Percentiles rank a stretch among this genome's conserved stretches.
phyloP scores from a whole-genome alignment of 352 stramenopile genomes.

The Pythium coloratum region DNA sequence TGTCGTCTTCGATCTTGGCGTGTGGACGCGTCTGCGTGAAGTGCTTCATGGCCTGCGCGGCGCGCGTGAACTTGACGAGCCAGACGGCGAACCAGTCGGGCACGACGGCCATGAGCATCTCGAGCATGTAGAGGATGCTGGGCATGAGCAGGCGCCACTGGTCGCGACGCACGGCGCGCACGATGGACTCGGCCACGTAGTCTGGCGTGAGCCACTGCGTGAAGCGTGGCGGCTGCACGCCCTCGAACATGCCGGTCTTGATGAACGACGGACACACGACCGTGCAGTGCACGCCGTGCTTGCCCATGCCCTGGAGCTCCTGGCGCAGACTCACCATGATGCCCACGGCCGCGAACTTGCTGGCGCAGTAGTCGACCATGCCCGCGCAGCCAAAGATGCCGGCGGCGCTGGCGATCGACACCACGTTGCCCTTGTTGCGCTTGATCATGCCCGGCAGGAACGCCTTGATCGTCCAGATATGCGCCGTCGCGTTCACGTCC shows the following conservation, averaged over 20 bases:
- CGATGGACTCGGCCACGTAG: constrained; percentile 35
- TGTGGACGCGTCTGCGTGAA: constrained; percentile 33
- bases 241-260: constrained; percentile 45
- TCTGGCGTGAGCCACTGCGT: constrained; percentile 32
- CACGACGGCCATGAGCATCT: constrained; percentile 24
- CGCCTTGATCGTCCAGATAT: constrained; percentile 49
- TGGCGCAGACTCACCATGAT: constrained; percentile 43
- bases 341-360: constrained; percentile 42
- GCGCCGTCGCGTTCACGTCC: constrained; percentile 42
- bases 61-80: constrained; percentile 24
- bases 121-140: constrained; percentile 21
- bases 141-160: constrained; percentile 35
- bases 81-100: constrained; percentile 25
- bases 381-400: constrained; percentile 36
- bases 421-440: constrained; percentile 40
- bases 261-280: constrained; percentile 44
- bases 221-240: constrained; percentile 29
- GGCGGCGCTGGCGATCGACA: constrained; percentile 42
- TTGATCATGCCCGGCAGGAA: constrained; percentile 45
- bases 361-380: constrained; percentile 49
- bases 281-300: constrained; percentile 33
- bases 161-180: constrained; percentile 32
- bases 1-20: constrained; percentile 14
- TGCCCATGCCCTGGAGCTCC: constrained; percentile 33
- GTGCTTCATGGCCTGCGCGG: constrained; percentile 24